Evolutionary conservation across 345 rosid genomes (phyloP).

Genomic region (Aquilaria malaccensis): DNA sequence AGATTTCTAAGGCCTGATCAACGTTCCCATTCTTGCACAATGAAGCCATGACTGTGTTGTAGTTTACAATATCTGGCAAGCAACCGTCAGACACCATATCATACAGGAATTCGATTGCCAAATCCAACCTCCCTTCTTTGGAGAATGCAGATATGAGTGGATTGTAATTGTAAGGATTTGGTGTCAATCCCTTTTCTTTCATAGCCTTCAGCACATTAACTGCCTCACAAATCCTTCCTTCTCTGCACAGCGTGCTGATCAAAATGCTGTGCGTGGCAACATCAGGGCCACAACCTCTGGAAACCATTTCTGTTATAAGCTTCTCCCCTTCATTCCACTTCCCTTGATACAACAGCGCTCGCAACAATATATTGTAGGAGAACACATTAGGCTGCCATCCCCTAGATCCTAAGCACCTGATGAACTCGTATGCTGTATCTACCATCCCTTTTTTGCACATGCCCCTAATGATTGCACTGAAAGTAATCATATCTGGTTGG

Average conservation of each 20-base stretch:
- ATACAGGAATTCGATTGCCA: slow-evolving; percentile 68
- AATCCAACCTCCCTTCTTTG: slow-evolving; percentile 58
- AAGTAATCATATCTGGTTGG: slow-evolving; percentile 58
- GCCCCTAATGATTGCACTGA: slow-evolving; percentile 67
- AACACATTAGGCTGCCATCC: slow-evolving; percentile 65
- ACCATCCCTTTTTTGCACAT: slow-evolving; percentile 66
- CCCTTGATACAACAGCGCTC: slow-evolving; percentile 55
- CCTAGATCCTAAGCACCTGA: slow-evolving; percentile 36
- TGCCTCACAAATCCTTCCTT: slow-evolving; percentile 56
- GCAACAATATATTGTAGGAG: slow-evolving; percentile 57
- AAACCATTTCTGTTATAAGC: slow-evolving; percentile 53
- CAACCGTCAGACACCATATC: slow-evolving; percentile 75
- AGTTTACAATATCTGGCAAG: slow-evolving; percentile 76
- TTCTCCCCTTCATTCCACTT: slow-evolving; percentile 68
- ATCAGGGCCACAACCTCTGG: slow-evolving; percentile 48
- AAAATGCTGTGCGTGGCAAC: slow-evolving; percentile 69
- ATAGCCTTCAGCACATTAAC: slow-evolving; percentile 46
- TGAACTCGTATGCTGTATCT: slow-evolving; percentile 47
- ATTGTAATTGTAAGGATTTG: slow-evolving; percentile 72
- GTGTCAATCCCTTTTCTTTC: slow-evolving; percentile 54
- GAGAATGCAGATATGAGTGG: slow-evolving; percentile 79
- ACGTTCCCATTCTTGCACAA: slow-evolving; percentile 67
- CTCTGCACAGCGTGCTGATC: slow-evolving; percentile 58
- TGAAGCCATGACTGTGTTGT: slow-evolving; percentile 61
- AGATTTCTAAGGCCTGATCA: slow-evolving; percentile 68